phyloP scores from a whole-genome alignment of 139 green algal species.

The Eudorina sp. region DNA sequence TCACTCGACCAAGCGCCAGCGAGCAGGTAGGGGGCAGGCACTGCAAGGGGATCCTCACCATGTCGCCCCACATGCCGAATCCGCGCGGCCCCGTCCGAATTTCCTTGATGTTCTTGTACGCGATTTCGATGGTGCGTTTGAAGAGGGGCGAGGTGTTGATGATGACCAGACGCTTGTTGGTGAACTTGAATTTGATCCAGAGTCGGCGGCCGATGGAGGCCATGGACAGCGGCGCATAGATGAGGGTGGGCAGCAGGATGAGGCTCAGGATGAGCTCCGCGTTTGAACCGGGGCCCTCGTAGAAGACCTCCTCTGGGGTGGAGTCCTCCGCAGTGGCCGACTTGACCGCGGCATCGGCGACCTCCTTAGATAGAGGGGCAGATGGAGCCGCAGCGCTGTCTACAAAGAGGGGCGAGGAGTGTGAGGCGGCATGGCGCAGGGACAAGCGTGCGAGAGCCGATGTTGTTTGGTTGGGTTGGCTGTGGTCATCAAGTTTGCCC shows the following conservation, averaged over 20 bases:
- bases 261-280: conserved; percentile 71
- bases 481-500: no score
- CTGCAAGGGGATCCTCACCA: conserved; percentile 58
- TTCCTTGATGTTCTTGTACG: conserved; percentile 73
- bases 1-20: no score
- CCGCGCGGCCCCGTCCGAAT: conserved; percentile 65
- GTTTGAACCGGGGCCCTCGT: conserved; percentile 63
- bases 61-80: conserved; percentile 76
- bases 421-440: no score
- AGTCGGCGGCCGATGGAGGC: conserved; percentile 65
- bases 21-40: no score
- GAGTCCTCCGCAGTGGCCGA: not conserved
- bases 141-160: conserved; percentile 70
- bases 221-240: conserved; percentile 75
- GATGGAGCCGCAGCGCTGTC: no score
- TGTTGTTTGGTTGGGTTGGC: no score
- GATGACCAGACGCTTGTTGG: conserved; percentile 76
- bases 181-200: conserved; percentile 69
- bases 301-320: conserved; percentile 61
- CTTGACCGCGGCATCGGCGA: no score
- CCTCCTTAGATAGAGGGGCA: no score
- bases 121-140: conserved; percentile 63
- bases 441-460: no score
- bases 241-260: conserved; percentile 64
- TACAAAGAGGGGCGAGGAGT: no score